Base-by-base conservation (phyloP, 2,329 filamentous ascomycete genomes). In the Rachicladosporium sp. region DNA sequence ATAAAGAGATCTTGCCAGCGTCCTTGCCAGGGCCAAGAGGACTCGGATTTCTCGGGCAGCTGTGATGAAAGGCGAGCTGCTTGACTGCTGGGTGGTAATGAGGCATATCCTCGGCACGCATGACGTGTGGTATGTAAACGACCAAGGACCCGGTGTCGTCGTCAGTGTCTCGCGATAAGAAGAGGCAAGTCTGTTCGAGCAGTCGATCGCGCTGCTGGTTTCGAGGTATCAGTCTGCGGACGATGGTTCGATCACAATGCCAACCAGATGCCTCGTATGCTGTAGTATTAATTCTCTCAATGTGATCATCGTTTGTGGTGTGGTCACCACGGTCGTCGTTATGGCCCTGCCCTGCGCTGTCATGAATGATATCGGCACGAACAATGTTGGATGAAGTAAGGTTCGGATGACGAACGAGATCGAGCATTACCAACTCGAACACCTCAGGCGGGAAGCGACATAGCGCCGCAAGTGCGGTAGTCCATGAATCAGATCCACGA, bases 51-150 rank as follows among this genome's bases (percentile, higher is more conserved):
- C 19, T 21, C 4, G 35, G 56, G 70, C 74, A 83, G 29, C 74
- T 73, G 59, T 93, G 84, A 6, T 87, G 64, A 49, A 91, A 88
- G 4, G 79, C 85, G 15, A 94, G 69, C 9, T 75, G 76, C 37
- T 70, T 71, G 13, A 93, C 79, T 38, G 73, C 69, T 13, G 89
- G 89, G 55, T 95, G 88, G 60, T 95, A 96, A 62, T 82, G 94
- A 1, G 89, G 89, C 45, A 91, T 71, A 2, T 80, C 72, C 10
- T 73, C 67, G 8, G 71, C 64, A 1, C 65, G 64, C 27, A 69
- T 58, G 6, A 76, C 69, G 59, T 94, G 87, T 6, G 89, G 86
- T 4, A 82, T 68, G 57, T 93, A 94, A 29, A 93, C 60, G 10
- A 93, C 75, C 38, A 89, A 62, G 27, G 69, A 73, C 23, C 63